Evolutionary conservation across 306 rosid species (phyloP).

Genomic region (Quercus agrifolia): DNA sequence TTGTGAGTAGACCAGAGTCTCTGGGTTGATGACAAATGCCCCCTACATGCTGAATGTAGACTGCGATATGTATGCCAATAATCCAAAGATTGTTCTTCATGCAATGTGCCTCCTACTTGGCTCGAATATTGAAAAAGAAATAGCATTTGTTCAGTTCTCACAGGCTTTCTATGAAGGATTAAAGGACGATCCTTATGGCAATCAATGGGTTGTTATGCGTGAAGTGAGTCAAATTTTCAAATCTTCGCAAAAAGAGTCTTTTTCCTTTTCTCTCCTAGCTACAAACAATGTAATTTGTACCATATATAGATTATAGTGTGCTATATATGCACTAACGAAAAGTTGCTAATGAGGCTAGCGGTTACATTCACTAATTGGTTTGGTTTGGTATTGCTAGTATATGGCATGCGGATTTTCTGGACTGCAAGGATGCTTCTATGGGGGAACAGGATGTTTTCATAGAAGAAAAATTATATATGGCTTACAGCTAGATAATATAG

Average conservation of each 20-base stretch:
- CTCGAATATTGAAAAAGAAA: slow-evolving; percentile 36
- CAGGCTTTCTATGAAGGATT: slow-evolving; percentile 48
- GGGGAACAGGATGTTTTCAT: slow-evolving; percentile 58
- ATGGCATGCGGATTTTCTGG: slow-evolving; percentile 36
- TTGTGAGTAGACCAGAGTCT: slow-evolving; percentile 53
- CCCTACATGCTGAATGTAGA: slow-evolving; percentile 67
- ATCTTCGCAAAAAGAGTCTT: too few relatives aligned
- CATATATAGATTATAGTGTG: too few relatives aligned
- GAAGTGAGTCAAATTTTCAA: slow-evolving; percentile 17
- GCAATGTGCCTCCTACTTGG: slow-evolving; percentile 55
- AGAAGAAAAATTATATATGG: slow-evolving; percentile 69
- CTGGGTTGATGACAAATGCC: slow-evolving; percentile 71
- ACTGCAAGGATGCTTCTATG: slow-evolving; percentile 50
- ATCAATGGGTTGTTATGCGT: slow-evolving; percentile 28
- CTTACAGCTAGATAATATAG: slow-evolving; percentile 24
- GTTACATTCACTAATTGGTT: too few relatives aligned
- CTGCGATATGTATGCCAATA: slow-evolving; percentile 70
- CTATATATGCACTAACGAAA: too few relatives aligned
- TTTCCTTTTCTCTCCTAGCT: too few relatives aligned
- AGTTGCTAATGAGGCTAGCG: too few relatives aligned
- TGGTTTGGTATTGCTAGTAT: slow-evolving; percentile 16
- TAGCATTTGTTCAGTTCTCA: slow-evolving; percentile 60
- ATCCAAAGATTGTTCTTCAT: slow-evolving; percentile 44
- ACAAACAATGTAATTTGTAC: too few relatives aligned
- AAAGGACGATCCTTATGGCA: slow-evolving; percentile 71